Base-by-base conservation (phyloP, 139 green algal species). In the Volvox reticuliferus region DNA sequence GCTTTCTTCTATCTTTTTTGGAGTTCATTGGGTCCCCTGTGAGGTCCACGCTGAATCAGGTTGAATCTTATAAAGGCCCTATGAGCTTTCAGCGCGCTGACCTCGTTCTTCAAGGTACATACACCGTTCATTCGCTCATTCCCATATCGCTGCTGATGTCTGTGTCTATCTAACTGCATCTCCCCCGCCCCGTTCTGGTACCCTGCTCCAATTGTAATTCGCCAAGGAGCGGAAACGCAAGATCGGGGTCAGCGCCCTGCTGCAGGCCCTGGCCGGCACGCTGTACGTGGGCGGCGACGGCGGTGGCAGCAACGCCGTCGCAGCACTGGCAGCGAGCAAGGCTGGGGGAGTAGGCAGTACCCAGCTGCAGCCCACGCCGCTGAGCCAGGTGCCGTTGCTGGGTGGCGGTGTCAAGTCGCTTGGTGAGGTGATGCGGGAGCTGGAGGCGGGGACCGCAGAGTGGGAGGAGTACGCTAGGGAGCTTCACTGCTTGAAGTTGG, bases 181-280 rank as follows among this genome's bases (percentile, higher is more conserved):
- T n/a, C n/a, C n/a, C n/a, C n/a, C n/a, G n/a, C n/a, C n/a, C n/a
- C n/a, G n/a, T n/a, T n/a, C n/a, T n/a, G n/a, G n/a, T n/a, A n/a
- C n/a, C n/a, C n/a, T n/a, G n/a, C n/a, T n/a, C n/a, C n/a, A n/a
- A n/a, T n/a, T n/a, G n/a, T n/a, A n/a, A n/a, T 55, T 9, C 44
- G 5, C 44, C 44, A 33, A 86, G 79, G 79, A 86, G 50, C 79
- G n/a, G 44, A 86, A 73, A n/a, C 50, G 69, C 12, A 86, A 86
- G 79, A 28, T 73, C 2, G 50, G 28, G 12, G 44, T 24, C 19
- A 20, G 79, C 50, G 26, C 79, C 50, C 24, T 86, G 79, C 55
- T 86, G 6, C 79, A 86, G 32, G 22, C 79, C 79, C 24, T 86
- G 9, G 24, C 50, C 50, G 24, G 26, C 24, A 35, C 71, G 22